phyloP scores from a whole-genome alignment of 2,329 filamentous ascomycete species.

The Aschersonia sp. region DNA sequence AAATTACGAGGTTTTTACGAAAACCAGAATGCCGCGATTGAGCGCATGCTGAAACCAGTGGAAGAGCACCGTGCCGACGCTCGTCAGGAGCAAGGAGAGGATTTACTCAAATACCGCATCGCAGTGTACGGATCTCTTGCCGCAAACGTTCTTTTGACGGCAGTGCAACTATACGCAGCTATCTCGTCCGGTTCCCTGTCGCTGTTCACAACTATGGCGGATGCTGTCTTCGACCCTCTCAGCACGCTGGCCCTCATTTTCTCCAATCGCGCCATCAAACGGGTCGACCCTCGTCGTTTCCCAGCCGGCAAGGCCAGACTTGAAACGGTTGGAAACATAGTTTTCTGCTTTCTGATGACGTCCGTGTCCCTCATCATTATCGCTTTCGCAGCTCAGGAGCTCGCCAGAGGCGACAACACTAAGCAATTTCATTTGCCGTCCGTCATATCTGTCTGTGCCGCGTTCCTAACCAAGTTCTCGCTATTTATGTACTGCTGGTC shows the following conservation, averaged over 20 bases:
- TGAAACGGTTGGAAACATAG: slow-evolving; percentile 90
- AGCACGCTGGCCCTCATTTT: slow-evolving; percentile 80
- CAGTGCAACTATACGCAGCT: slow-evolving; percentile 79
- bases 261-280: slow-evolving; percentile 74
- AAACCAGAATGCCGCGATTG: slow-evolving; percentile 83
- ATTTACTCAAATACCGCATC: slow-evolving; percentile 62
- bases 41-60: slow-evolving; percentile 80
- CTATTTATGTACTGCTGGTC: slow-evolving; percentile 91
- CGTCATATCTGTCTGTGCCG: slow-evolving; percentile 69
- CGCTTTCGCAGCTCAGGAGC: slow-evolving; percentile 65
- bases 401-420: slow-evolving; percentile 38
- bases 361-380: slow-evolving; percentile 85
- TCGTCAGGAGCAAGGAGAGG: slow-evolving; percentile 64
- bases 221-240: slow-evolving; percentile 83
- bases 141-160: slow-evolving; percentile 67
- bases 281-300: slow-evolving; percentile 74
- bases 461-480: slow-evolving; percentile 69
- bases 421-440: slow-evolving; percentile 67
- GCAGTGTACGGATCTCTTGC: slow-evolving; percentile 54
- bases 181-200: slow-evolving; percentile 80
- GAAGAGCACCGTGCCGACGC: slow-evolving; percentile 80
- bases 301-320: slow-evolving; percentile 87
- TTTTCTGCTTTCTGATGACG: slow-evolving; percentile 93
- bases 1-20: slow-evolving; percentile 74
- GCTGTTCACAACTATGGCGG: slow-evolving; percentile 94